A percentile compares a stretch with the other conserved stretches of the same genome.
Evolutionary conservation across 1,139 yeast species (phyloP).

Genomic region (Zhuliangozyma parablackwelliae): DNA sequence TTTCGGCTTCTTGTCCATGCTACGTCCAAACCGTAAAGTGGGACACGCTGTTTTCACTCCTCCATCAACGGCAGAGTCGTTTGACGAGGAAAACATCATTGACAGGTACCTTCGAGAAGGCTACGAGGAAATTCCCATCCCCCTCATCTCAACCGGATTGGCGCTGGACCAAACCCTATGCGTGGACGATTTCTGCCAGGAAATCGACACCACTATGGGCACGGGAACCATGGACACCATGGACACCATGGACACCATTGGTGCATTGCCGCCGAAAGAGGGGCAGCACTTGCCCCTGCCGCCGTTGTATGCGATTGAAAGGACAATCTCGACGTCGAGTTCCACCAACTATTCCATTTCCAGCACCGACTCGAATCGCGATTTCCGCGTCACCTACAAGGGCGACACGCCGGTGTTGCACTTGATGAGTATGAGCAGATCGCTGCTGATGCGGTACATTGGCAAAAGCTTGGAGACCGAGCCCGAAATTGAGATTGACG

Average conservation of each 20-base stretch:
- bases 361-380: conserved; percentile 1
- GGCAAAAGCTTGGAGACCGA: background rate
- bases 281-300: background rate
- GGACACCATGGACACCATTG: background rate
- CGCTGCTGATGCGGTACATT: background rate
- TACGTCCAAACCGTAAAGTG: too few relatives aligned
- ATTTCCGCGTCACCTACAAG: conserved; percentile 1
- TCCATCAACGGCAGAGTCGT: too few relatives aligned
- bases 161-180: background rate
- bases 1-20: too few relatives aligned
- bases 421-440: background rate
- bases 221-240: background rate
- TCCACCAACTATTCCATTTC: conserved; percentile 1
- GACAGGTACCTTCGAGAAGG: too few relatives aligned
- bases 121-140: too few relatives aligned
- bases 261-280: background rate
- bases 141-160: too few relatives aligned
- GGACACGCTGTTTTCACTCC: too few relatives aligned
- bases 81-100: too few relatives aligned
- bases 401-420: conserved; percentile 1
- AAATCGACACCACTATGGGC: background rate
- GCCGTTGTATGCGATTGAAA: background rate
- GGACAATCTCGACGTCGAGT: background rate
- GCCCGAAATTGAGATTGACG: background rate
- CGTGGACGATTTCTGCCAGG: background rate